Evolutionary conservation across 306 rosid species (phyloP), one percentile per base, ranked within the genome.

Genomic region (Datisca glomerata): DNA sequence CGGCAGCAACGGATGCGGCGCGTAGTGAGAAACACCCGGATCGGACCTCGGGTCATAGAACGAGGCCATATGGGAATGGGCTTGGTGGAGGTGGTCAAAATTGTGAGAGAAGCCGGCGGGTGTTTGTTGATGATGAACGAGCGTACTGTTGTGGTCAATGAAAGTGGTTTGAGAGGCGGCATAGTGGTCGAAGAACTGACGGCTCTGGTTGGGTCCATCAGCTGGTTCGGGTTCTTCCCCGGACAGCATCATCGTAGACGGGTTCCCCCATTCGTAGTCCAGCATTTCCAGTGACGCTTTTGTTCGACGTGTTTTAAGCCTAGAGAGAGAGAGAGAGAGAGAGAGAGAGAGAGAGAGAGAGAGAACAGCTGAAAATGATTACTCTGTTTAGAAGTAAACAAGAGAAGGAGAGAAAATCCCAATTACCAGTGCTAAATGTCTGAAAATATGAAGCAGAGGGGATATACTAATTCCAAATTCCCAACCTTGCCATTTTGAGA

Each of bases 241-340:
- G 4, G 89, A 40, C 16, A 82, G 76, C 70, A 87, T 78, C 25
- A 87, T 73, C 12, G 64, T 43, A 2, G 85, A 58, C 1, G 94
- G 76, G 67, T 72, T 79, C 7, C 85, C 93, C 97, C 97, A 87
- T 65, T 76, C 94, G 56, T 87, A 87, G 49, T 83, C 94, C 73
- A 83, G 61, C 97, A 87, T 87, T 20, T 64, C n/a, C n/a, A 31
- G 4, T 8, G n/a, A 4, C 36, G 35, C 12, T 13, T 8, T 31
- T 13, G 9, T 31, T 31, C 12, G 12, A 31, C 35, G 12, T 31
- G 35, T 11, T 31, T 8, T 8, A 31, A 31, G 35, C n/a, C 12
- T 31, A 1, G 3, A 31, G 35, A 31, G n/a, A 31, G 9, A 8
- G 2, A 31, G 10, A 31, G 35, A 31, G 2, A 31, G 12, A 13